These are phyloP conservation scores for Aspergillus texensis DNA, from an alignment of 2,329 filamentous ascomycete species.

Conservation along the genomic window DNA sequence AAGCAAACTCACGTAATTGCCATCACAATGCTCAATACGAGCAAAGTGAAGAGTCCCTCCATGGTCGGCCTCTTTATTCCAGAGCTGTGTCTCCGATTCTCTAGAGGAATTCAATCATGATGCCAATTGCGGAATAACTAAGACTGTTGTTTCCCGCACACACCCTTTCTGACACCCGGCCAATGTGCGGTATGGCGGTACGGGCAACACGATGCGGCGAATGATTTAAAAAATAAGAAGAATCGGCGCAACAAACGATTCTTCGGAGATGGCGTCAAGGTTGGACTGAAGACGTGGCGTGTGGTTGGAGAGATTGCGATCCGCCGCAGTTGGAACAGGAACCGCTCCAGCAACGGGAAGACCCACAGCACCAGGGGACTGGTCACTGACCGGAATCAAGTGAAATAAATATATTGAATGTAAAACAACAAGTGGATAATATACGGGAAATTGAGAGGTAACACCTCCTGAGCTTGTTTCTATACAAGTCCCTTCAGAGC, in stretches of 20 bases:
- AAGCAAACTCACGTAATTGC: slow-evolving; percentile 58
- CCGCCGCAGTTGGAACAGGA: slow-evolving; percentile 23
- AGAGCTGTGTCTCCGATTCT: slow-evolving; percentile 28
- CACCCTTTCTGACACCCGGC: neutral
- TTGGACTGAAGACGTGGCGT: slow-evolving; percentile 24
- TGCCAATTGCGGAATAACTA: slow-evolving; percentile 20
- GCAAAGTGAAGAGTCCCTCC: slow-evolving; percentile 67
- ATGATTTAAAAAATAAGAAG: neutral
- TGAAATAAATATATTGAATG: neutral
- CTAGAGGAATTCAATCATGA: slow-evolving; percentile 34
- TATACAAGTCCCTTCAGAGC: neutral
- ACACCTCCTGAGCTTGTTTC: neutral
- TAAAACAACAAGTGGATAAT: neutral
- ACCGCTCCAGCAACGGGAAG: slow-evolving; percentile 16
- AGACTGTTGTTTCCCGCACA: neutral
- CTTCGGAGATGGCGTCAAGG: slow-evolving; percentile 3
- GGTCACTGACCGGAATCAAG: slow-evolving; percentile 10
- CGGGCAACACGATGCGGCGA: neutral
- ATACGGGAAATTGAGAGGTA: too few species aligned
- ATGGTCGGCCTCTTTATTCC: slow-evolving; percentile 46
- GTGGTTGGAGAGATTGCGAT: slow-evolving; percentile 24
- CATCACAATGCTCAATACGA: slow-evolving; percentile 67
- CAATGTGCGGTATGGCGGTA: neutral
- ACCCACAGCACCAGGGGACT: slow-evolving; percentile 16
- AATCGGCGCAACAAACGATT: neutral